These are phyloP conservation scores for Blumeria hordei DNA, from an alignment of 2,329 filamentous ascomycete species.

Conservation along the genomic window DNA sequence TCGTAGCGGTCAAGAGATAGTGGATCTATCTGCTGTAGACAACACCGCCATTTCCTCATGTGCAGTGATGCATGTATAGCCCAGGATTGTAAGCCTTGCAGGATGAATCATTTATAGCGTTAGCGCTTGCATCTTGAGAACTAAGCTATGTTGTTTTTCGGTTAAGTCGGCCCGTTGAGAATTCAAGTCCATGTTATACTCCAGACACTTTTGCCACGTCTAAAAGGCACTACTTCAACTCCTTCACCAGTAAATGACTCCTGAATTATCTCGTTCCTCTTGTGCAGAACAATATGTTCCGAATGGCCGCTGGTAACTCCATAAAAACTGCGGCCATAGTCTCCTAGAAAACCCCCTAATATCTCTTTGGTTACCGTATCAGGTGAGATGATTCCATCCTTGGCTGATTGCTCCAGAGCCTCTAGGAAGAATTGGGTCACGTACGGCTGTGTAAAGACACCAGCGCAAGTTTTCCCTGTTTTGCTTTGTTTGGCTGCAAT, in stretches of 20 bases:
- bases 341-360: conserved; percentile 29
- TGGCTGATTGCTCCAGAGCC: conserved; percentile 36
- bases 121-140: too few relatives aligned
- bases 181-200: conserved; percentile 23
- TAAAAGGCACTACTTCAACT: conserved; percentile 19
- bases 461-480: conserved; percentile 32
- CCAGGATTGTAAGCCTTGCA: too few relatives aligned
- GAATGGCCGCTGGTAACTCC: conserved; percentile 5
- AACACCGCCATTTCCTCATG: too few relatives aligned
- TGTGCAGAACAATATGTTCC: conserved; percentile 10
- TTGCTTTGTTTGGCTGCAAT: conserved; percentile 32
- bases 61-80: too few relatives aligned
- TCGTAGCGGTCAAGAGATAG: too few relatives aligned
- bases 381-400: conserved; percentile 25
- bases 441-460: conserved; percentile 59
- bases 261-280: conserved; percentile 6
- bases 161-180: too few relatives aligned
- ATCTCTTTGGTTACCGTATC: conserved; percentile 28
- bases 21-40: too few relatives aligned
- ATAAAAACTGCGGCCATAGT: conserved; percentile 30
- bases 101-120: too few relatives aligned
- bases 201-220: conserved; percentile 8
- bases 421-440: conserved; percentile 39
- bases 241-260: conserved; percentile 30
- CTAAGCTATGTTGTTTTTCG: too few relatives aligned